Evolutionary conservation across 345 rosid genomes (phyloP).

Genomic region (Carallia pectinifolia): DNA sequence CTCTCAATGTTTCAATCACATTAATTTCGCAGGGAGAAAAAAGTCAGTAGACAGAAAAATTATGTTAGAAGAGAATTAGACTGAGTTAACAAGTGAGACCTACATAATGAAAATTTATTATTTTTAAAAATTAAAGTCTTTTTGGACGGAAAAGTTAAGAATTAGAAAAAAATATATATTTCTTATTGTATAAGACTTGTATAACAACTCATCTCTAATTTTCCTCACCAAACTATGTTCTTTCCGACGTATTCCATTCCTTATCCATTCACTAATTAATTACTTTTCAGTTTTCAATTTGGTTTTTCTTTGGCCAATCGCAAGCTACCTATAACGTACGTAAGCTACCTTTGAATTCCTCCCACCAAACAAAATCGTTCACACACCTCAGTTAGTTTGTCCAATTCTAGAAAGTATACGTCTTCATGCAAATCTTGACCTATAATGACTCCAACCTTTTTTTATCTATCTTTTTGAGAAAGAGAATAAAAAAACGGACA

Average conservation of each 20-base stretch:
- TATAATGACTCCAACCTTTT: background rate
- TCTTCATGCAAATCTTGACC: background rate
- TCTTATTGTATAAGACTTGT: too few species aligned
- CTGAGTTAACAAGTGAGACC: too few species aligned
- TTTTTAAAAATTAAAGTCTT: too few species aligned
- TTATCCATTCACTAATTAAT: conserved; percentile 26
- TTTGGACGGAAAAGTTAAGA: too few species aligned
- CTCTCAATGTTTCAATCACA: conserved; percentile 12
- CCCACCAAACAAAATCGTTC: background rate
- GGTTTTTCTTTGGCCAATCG: background rate
- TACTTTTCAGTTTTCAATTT: background rate
- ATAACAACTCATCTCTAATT: too few species aligned
- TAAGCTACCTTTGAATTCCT: background rate
- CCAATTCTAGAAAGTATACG: background rate
- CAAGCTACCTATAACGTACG: background rate
- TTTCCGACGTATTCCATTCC: conserved; percentile 26
- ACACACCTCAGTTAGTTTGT: background rate
- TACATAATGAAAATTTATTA: too few species aligned
- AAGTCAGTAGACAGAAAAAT: too few species aligned
- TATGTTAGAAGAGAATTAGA: too few species aligned
- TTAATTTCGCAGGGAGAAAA: conserved; percentile 13
- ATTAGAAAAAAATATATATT: too few species aligned
- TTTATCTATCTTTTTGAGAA: background rate
- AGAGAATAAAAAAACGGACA: too few species aligned
- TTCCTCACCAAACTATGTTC: too few species aligned